These are phyloP conservation scores for Tuber aestivum DNA, from an alignment of 495 filamentous ascomycete genomes.

Conservation along the genomic window DNA sequence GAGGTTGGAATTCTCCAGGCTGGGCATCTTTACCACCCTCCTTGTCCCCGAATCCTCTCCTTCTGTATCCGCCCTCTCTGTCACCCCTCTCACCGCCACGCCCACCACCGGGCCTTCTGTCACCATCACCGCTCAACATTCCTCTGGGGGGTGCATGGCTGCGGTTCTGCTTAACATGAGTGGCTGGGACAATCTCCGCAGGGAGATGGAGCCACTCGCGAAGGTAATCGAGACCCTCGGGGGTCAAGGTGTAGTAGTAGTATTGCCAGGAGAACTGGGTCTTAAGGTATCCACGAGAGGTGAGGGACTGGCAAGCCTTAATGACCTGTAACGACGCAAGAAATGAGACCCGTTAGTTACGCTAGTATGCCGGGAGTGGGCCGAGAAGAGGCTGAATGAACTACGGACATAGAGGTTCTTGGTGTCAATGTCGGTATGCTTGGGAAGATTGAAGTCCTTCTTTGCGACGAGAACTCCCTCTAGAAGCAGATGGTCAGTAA, in stretches of 20 bases:
- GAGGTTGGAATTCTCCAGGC: constrained; percentile 88
- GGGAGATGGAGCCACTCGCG: constrained; percentile 99
- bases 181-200: constrained; percentile 97
- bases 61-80: constrained; percentile 87
- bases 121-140: constrained; percentile 88
- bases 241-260: constrained; percentile 99
- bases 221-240: constrained; percentile 99
- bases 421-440: constrained; percentile 92
- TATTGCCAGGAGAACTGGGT: constrained; percentile 99
- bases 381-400: background rate
- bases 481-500: constrained; percentile 35
- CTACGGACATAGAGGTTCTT: constrained; percentile 79
- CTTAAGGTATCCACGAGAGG: constrained; percentile 96
- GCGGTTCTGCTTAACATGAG: constrained; percentile 99
- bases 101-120: constrained; percentile 56
- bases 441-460: constrained; percentile 94
- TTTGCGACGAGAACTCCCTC: constrained; percentile 99
- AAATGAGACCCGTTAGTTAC: background rate
- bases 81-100: constrained; percentile 66
- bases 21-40: constrained; percentile 60
- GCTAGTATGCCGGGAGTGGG: constrained; percentile 17
- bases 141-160: constrained; percentile 95
- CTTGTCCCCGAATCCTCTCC: constrained; percentile 75
- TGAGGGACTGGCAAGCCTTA: constrained; percentile 96
- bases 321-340: constrained; percentile 57